Evolutionary conservation across 345 rosid species (phyloP), one percentile per base, ranked within the genome.

Genomic region (Dovyalis caffra): DNA sequence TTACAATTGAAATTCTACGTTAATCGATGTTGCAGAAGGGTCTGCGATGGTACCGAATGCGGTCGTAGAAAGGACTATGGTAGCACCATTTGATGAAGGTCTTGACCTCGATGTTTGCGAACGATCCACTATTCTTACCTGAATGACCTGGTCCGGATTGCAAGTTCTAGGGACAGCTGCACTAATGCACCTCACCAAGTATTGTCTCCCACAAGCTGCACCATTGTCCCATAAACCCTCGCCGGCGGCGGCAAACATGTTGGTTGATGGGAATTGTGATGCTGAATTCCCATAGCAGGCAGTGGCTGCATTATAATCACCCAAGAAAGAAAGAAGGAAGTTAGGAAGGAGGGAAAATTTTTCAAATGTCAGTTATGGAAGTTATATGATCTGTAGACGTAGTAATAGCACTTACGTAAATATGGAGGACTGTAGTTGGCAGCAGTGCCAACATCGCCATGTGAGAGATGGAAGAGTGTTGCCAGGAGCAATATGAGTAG

Each of bases 221-320:
- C 95, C 95, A 12, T 86, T 87, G 77, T 88, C 91, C 95, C 92
- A 90, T 70, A 90, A 37, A 66, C 90, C 89, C 8, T 86, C 91
- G 0, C 92, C 88, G 1, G 88, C 92, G 0, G 90, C 88, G 15
- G 80, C 95, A 14, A 90, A 90, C 45, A 83, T 57, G 70, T 83
- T 82, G 84, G 65, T 80, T 4, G 88, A 26, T 3, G 95, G 95
- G n/a, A 87, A 87, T 47, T 82, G 82, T 1, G 87, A 61, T 4
- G 25, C 28, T 8, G 84, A 82, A 5, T 43, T 47, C 18, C 95
- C 92, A 25, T 25, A 72, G 66, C 95, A 90, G 12, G 90, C 92
- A 0, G 88, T 86, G 5, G 95, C 95, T 88, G 81, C 49, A 33
- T 40, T 25, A 11, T 3, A 1, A 74, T 33, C 47, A 38, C 33